Evolutionary conservation across 768 basidiomycete genomes (phyloP).

Genomic region (Mrakia hoshinonis): DNA sequence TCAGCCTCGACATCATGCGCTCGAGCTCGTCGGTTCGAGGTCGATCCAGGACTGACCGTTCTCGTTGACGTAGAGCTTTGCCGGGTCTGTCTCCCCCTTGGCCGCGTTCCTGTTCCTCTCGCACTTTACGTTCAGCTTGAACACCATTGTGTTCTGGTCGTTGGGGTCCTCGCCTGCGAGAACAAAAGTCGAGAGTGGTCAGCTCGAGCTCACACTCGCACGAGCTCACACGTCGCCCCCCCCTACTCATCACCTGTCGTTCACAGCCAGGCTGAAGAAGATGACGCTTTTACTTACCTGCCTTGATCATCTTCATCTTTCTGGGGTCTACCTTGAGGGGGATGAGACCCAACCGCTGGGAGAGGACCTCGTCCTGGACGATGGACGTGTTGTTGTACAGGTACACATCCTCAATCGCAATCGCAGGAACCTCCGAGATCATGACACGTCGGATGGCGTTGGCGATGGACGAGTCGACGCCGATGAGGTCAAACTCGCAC

Average conservation of each 20-base stretch:
- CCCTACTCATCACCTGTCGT: neutral
- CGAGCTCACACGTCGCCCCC: neutral
- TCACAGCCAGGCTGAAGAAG: neutral
- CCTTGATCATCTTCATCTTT: slow-evolving; percentile 47
- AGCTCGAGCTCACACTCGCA: slow-evolving; percentile 11
- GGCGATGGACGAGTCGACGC: slow-evolving; percentile 90
- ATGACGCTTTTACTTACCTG: slow-evolving; percentile 33
- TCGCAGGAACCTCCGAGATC: slow-evolving; percentile 87
- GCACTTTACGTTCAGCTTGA: slow-evolving; percentile 62
- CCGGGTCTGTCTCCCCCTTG: slow-evolving; percentile 52
- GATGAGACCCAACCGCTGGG: slow-evolving; percentile 83
- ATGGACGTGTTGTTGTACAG: slow-evolving; percentile 92
- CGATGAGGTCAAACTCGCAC: slow-evolving; percentile 89
- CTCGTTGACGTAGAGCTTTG: slow-evolving; percentile 62
- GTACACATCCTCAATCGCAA: slow-evolving; percentile 84
- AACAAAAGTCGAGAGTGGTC: neutral
- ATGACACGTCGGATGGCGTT: slow-evolving; percentile 88
- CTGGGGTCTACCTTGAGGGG: slow-evolving; percentile 80
- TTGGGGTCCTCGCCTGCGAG: slow-evolving; percentile 55
- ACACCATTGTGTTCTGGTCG: slow-evolving; percentile 86
- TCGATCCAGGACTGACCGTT: slow-evolving; percentile 41
- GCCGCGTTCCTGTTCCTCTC: slow-evolving; percentile 53
- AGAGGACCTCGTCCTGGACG: slow-evolving; percentile 84
- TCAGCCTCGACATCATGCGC: neutral
- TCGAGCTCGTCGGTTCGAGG: neutral